Evolutionary conservation across 2,329 filamentous ascomycete genomes (phyloP), one percentile per base, ranked within the genome.

Genomic region (Colletotrichum spaethianum): DNA sequence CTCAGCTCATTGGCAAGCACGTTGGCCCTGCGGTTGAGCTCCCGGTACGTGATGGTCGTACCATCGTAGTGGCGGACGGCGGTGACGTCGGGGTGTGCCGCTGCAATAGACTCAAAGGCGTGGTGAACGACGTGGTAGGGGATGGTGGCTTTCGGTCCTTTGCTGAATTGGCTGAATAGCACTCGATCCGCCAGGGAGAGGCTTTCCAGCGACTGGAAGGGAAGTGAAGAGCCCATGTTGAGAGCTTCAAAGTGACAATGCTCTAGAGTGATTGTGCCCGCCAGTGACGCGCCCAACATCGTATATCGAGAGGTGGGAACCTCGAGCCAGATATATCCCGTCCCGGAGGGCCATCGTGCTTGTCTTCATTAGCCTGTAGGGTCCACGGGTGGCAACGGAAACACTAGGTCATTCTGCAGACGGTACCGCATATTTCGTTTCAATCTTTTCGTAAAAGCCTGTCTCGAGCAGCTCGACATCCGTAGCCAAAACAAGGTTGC

Each of bases 21-120:
- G 75, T 86, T 86, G 53, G 82, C 82, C 33, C 80, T 78, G 46
- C 68, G 76, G 44, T 85, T 83, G 59, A 88, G 83, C 64, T 86
- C 81, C 4, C 75, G 74, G 75, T 88, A 88, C 6, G 85, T 86
- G 64, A 87, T 76, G 72, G 75, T 83, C 77, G 68, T 69, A 53
- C 71, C 74, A 63, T 80, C 79, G 42, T 78, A 75, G 61, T 81
- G 77, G 12, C 82, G 80, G 26, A 85, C 79, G 18, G 86, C 86
- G 38, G 79, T 77, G 60, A 75, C 76, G 31, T 82, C 76, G 23
- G 85, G 84, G 38, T 79, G 78, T 16, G 74, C 73, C 55, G 79
- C 76, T 12, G 82, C 84, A 20, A 74, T 62, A 48, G 73, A 65
- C 33, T 73, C 70, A 28, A 74, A 74, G 60, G 73, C 73, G 44